Evolutionary conservation across 116 monocot species (phyloP), one percentile per base, ranked within the genome.

Genomic region (Dioscorea cayenensis): DNA sequence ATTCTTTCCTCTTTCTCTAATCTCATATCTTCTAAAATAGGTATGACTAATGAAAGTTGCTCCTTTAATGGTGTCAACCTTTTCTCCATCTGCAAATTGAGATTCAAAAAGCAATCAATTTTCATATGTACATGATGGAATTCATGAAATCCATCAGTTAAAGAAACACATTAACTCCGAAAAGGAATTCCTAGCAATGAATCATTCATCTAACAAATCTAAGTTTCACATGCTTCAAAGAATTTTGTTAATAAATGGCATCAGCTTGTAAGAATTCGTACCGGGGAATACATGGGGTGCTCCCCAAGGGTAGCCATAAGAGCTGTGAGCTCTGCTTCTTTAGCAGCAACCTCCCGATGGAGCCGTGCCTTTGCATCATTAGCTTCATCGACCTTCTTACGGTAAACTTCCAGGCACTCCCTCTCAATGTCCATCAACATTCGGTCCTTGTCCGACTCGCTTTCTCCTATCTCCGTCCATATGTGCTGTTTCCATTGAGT

Each of bases 391-490:
- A 95, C 84, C 62, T 95, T 95, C 32, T 66, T 87, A 5, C 66
- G 74, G 71, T 90, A 90, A 48, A 92, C 79, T 63, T 84, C 68
- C 77, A 92, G 71, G 77, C 95, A 95, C 63, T 95, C 92, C 80
- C 73, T 81, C 68, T 95, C 95, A 28, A 95, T 69, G 49, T 92
- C 92, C 36, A 74, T 62, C 71, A 95, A 35, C 78, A 85, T 90
- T 2, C 72, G 74, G 11, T 92, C 87, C 66, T 81, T 95, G 38
- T 92, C 87, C 5, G 68, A 66, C n/a, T 90, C 87, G 20, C 66
- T 77, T 52, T 90, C 87, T 32, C 94, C 93, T 7, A 93, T 87
- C 61, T 93, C 89, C 35, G 82, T 69, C 93, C 89, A 93, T 73
- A 93, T 82, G 49, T 78, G 48, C 93, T 93, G 85, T 7, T 73